These are phyloP conservation scores for Murraya koenigii DNA, from an alignment of 345 rosid species.

Conservation along the genomic window DNA sequence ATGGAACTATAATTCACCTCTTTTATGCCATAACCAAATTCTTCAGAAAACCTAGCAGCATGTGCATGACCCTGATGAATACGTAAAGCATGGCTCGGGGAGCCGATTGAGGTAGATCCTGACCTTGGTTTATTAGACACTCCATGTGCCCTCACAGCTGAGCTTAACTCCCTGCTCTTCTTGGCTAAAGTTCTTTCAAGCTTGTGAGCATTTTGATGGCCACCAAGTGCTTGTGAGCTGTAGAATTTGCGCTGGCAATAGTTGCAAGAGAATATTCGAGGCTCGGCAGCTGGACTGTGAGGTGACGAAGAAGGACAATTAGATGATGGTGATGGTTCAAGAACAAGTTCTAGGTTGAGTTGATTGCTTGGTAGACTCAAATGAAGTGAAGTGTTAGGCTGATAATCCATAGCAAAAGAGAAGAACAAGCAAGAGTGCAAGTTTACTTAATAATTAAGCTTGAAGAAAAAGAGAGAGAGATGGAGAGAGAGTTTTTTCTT, in stretches of 20 bases:
- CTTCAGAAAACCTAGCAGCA: slow-evolving; percentile 26
- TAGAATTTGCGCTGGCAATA: slow-evolving; percentile 89
- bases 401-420: slow-evolving; percentile 49
- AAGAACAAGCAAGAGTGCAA: neutral
- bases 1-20: slow-evolving; percentile 31
- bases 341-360: slow-evolving; percentile 57
- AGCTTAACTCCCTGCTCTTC: slow-evolving; percentile 60
- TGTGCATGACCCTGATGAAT: slow-evolving; percentile 30
- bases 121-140: slow-evolving; percentile 20
- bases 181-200: slow-evolving; percentile 89
- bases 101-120: slow-evolving; percentile 7
- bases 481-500: neutral
- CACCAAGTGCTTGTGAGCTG: slow-evolving; percentile 99
- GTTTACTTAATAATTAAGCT: neutral
- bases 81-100: slow-evolving; percentile 13
- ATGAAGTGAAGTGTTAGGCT: slow-evolving; percentile 67
- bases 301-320: slow-evolving; percentile 41
- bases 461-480: neutral
- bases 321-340: slow-evolving; percentile 54
- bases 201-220: slow-evolving; percentile 98
- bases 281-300: slow-evolving; percentile 42
- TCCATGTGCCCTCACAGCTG: slow-evolving; percentile 28
- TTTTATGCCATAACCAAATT: slow-evolving; percentile 26
- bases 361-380: slow-evolving; percentile 51
- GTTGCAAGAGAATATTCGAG: slow-evolving; percentile 84